phyloP scores from a whole-genome alignment of 73 alveolate genomes.

The Blepharisma stoltei region DNA sequence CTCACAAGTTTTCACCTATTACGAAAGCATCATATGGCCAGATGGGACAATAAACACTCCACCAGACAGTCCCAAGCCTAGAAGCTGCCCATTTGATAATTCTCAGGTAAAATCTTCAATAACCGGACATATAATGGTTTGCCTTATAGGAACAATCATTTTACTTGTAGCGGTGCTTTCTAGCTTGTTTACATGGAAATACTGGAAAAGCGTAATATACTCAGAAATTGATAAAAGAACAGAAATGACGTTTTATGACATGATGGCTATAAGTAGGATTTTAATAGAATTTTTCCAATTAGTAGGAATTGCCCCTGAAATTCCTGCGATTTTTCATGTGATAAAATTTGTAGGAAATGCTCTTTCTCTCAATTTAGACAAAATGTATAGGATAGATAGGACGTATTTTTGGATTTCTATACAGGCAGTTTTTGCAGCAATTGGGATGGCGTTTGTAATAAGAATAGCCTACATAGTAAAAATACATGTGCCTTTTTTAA shows the following conservation, averaged over 20 bases:
- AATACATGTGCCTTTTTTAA: background rate
- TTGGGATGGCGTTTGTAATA: background rate
- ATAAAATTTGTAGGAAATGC: slow-evolving; percentile 10
- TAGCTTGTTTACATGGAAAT: background rate
- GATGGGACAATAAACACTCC: background rate
- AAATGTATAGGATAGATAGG: background rate
- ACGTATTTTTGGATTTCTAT: background rate
- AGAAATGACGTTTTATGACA: slow-evolving; percentile 16
- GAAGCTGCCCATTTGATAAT: background rate
- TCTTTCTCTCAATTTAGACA: background rate
- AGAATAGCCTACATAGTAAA: background rate
- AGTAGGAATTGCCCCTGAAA: background rate
- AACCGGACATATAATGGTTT: too few relatives aligned
- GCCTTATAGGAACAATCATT: too few relatives aligned
- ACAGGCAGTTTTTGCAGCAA: background rate
- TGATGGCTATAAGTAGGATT: background rate
- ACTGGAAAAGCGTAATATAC: background rate
- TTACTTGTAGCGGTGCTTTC: too few relatives aligned
- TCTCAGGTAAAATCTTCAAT: too few relatives aligned
- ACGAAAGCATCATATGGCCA: slow-evolving; percentile 25
- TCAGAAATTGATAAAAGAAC: background rate
- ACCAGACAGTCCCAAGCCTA: background rate
- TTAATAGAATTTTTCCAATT: background rate
- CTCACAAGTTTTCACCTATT: background rate
- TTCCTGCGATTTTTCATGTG: background rate